phyloP scores from a whole-genome alignment of 2,329 filamentous ascomycete species.

The Aspergillus latus region DNA sequence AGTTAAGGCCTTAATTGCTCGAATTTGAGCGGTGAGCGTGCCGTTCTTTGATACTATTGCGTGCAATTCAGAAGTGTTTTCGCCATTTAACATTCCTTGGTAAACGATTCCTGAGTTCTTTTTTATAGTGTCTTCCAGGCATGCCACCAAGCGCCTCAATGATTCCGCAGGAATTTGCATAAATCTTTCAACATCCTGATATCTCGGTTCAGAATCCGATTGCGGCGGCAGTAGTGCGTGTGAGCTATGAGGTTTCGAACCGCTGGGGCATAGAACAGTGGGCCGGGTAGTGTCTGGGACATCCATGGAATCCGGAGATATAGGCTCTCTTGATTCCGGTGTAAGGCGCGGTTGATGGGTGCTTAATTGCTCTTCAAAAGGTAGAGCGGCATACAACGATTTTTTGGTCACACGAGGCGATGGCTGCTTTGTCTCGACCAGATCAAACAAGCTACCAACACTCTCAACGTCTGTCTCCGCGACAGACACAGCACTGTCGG shows the following conservation, averaged over 20 bases:
- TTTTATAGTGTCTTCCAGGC: slow-evolving; percentile 32
- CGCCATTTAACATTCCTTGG: slow-evolving; percentile 38
- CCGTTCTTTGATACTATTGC: slow-evolving; percentile 37
- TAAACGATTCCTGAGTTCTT: slow-evolving; percentile 41
- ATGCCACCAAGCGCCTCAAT: slow-evolving; percentile 29
- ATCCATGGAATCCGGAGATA: slow-evolving; percentile 11
- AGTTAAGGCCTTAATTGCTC: slow-evolving; percentile 38
- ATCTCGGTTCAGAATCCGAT: slow-evolving; percentile 18
- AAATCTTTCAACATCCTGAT: slow-evolving; percentile 32
- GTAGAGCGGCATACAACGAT: slow-evolving; percentile 33
- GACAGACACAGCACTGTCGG: slow-evolving; percentile 25
- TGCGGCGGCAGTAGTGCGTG: slow-evolving; percentile 12
- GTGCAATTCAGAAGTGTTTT: slow-evolving; percentile 27
- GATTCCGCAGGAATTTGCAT: slow-evolving; percentile 28
- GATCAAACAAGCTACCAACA: slow-evolving; percentile 28
- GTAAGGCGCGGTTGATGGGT: slow-evolving; percentile 6
- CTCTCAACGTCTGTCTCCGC: slow-evolving; percentile 40
- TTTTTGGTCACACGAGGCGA: slow-evolving; percentile 25
- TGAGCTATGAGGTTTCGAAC: background rate
- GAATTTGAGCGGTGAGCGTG: slow-evolving; percentile 36
- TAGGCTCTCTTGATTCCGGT: background rate
- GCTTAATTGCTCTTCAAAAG: slow-evolving; percentile 20
- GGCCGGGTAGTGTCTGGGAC: slow-evolving; percentile 1
- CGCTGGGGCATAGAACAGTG: background rate
- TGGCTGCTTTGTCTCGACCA: slow-evolving; percentile 24